Evolutionary conservation across 2,329 filamentous ascomycete genomes (phyloP), one percentile per base, ranked within the genome.

Genomic region (Capronia coronata): DNA sequence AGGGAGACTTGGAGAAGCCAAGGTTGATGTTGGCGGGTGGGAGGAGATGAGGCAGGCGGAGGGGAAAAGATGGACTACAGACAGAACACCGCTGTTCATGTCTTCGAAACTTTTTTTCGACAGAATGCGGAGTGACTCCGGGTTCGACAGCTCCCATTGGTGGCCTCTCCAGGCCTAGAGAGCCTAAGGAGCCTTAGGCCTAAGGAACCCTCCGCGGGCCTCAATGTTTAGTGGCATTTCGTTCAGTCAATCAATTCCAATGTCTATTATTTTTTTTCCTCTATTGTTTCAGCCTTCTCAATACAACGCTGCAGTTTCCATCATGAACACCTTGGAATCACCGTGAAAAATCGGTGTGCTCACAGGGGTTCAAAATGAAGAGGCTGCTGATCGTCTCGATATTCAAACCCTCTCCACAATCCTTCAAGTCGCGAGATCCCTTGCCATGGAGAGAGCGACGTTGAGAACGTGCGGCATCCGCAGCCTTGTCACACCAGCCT

Each of bases 221-320:
- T 27, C 25, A 10, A 5, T 27, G n/a, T 27, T 27, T 27, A 27
- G 25, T 5, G 25, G 10, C 23, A 41, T n/a, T n/a, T n/a, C n/a
- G n/a, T n/a, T n/a, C n/a, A n/a, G n/a, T n/a, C n/a, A n/a, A n/a
- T n/a, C n/a, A n/a, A n/a, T n/a, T n/a, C n/a, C n/a, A n/a, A n/a
- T n/a, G n/a, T n/a, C n/a, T n/a, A n/a, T n/a, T n/a, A n/a, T n/a
- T n/a, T n/a, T n/a, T n/a, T n/a, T 41, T 23, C 14, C 19, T 37
- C 14, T 16, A 37, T 3, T n/a, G n/a, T 16, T 45, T 6, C 30
- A 21, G 23, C 38, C 53, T 46, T 46, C 40, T 52, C 35, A 19
- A 46, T 22, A 32, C 46, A 42, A 57, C 56, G 54, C 56, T 46
- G 56, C 56, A 58, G 43, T 54, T 56, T 50, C 37, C 48, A 54